Evolutionary conservation across 257 asterid genomes (phyloP).

Genomic region (Jacaranda copaia): DNA sequence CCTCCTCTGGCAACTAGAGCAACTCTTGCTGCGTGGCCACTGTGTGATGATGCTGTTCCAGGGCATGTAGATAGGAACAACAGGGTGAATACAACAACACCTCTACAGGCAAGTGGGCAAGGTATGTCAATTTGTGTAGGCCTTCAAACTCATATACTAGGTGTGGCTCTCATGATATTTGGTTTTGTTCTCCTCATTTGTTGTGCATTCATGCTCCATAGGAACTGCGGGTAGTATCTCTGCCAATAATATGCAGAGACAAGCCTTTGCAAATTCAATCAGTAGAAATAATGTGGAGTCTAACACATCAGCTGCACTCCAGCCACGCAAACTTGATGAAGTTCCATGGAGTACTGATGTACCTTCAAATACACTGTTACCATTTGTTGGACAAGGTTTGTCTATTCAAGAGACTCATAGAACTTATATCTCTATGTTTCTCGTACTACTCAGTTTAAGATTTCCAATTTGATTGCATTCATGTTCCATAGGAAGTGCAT

Average conservation of each 20-base stretch:
- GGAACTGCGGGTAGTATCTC: slow-evolving; percentile 50
- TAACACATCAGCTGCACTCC: slow-evolving; percentile 40
- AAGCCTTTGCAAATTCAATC: slow-evolving; percentile 42
- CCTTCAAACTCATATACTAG: slow-evolving; percentile 18
- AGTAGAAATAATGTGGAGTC: slow-evolving; percentile 45
- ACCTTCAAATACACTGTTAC: slow-evolving; percentile 35
- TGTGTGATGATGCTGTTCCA: slow-evolving; percentile 45
- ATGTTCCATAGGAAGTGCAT: slow-evolving; percentile 43
- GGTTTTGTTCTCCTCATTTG: slow-evolving; percentile 13
- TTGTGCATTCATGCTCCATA: slow-evolving; percentile 36
- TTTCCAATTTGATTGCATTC: slow-evolving; percentile 28
- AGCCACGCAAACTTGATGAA: slow-evolving; percentile 34
- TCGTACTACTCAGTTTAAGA: slow-evolving; percentile 21
- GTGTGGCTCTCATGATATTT: slow-evolving; percentile 27
- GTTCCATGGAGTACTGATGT: slow-evolving; percentile 36
- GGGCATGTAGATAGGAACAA: slow-evolving; percentile 45
- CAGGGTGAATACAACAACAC: slow-evolving; percentile 33
- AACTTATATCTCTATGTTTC: slow-evolving; percentile 7
- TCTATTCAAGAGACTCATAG: not conserved
- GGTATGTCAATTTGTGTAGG: slow-evolving; percentile 49
- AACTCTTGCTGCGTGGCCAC: slow-evolving; percentile 90
- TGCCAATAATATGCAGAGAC: slow-evolving; percentile 40
- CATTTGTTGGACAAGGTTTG: slow-evolving; percentile 44
- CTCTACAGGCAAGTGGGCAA: slow-evolving; percentile 50
- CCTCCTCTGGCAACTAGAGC: slow-evolving; percentile 76